Evolutionary conservation across 2,329 filamentous ascomycete species (phyloP).

Genomic region (Teratosphaeria destructans): DNA sequence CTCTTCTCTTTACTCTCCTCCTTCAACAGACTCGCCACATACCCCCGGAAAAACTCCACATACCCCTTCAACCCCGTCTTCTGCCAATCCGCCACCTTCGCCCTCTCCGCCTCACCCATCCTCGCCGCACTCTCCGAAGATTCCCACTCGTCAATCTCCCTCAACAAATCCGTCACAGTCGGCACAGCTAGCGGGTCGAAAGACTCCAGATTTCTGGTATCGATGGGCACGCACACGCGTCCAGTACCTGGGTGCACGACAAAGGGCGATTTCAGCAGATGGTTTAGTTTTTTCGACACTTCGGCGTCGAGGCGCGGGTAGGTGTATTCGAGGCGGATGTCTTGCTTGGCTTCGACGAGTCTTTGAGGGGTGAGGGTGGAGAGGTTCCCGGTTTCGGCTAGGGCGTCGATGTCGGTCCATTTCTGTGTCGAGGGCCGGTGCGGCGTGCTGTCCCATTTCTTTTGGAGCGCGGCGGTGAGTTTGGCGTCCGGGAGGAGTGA

Average conservation of each 20-base stretch:
- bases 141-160: slow-evolving; percentile 78
- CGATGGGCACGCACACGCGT: slow-evolving; percentile 89
- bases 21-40: slow-evolving; percentile 68
- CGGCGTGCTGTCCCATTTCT: slow-evolving; percentile 83
- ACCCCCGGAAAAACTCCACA: slow-evolving; percentile 75
- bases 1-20: slow-evolving; percentile 49
- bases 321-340: slow-evolving; percentile 93
- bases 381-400: slow-evolving; percentile 71
- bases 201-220: slow-evolving; percentile 58
- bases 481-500: slow-evolving; percentile 71
- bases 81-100: slow-evolving; percentile 72
- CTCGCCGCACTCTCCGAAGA: slow-evolving; percentile 30
- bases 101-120: slow-evolving; percentile 33
- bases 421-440: slow-evolving; percentile 67
- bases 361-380: slow-evolving; percentile 47
- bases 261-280: slow-evolving; percentile 94
- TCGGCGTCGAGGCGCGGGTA: slow-evolving; percentile 95
- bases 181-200: slow-evolving; percentile 88
- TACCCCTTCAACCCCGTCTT: slow-evolving; percentile 94
- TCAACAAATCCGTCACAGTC: slow-evolving; percentile 70
- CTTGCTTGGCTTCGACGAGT: slow-evolving; percentile 82
- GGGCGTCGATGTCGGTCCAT: slow-evolving; percentile 85
- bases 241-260: slow-evolving; percentile 93
- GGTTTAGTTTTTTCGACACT: slow-evolving; percentile 95
- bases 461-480: slow-evolving; percentile 67